Conservation (phyloP, 179 eudicot species). For the Heliamphora pulchella region DNA sequence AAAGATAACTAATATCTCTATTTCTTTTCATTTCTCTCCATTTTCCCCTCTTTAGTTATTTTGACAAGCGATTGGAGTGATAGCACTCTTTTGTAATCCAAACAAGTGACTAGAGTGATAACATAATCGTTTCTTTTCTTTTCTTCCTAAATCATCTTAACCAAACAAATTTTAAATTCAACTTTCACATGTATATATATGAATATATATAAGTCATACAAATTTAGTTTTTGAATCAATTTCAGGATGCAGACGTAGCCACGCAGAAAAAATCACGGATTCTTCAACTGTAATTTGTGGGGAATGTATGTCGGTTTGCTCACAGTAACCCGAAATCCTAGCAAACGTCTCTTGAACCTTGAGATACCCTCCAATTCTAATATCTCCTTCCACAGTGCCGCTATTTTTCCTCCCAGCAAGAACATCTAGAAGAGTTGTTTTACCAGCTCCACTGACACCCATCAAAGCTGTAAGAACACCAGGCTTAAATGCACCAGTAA, state of each 20-base stretch:
- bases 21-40: too few relatives aligned
- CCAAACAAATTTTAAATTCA: neutral
- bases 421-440: constrained; percentile 68
- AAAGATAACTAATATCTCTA: too few relatives aligned
- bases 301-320: constrained; percentile 63
- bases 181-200: neutral
- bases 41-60: too few relatives aligned
- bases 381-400: constrained; percentile 56
- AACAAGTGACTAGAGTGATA: too few relatives aligned
- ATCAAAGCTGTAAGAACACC: constrained; percentile 60
- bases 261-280: constrained; percentile 61
- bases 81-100: too few relatives aligned
- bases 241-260: constrained; percentile 48
- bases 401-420: constrained; percentile 67
- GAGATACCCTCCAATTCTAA: constrained; percentile 52
- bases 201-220: constrained; percentile 27
- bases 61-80: too few relatives aligned
- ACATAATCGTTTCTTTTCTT: too few relatives aligned
- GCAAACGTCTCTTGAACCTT: constrained; percentile 61
- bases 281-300: constrained; percentile 61
- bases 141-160: too few relatives aligned
- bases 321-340: constrained; percentile 60
- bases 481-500: constrained; percentile 51
- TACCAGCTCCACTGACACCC: constrained; percentile 70
- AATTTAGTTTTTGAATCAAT: constrained; percentile 42